Evolutionary conservation across 495 filamentous ascomycete species (phyloP).

Genomic region (Aspergillus ellipticus): DNA sequence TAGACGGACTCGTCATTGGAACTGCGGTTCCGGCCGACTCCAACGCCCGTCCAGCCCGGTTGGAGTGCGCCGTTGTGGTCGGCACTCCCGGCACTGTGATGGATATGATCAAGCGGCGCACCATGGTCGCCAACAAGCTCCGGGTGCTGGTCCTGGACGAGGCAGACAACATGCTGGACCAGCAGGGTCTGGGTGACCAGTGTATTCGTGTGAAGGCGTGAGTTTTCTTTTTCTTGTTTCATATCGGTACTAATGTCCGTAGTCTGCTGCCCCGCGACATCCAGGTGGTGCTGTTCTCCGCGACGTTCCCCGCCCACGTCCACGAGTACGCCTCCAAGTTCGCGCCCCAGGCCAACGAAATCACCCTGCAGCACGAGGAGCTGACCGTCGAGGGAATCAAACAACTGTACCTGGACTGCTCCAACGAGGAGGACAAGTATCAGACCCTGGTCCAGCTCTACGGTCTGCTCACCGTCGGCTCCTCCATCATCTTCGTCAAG

Average conservation of each 20-base stretch:
- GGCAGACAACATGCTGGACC: conserved; percentile 94
- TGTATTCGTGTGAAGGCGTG: conserved; percentile 83
- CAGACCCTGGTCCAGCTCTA: conserved; percentile 84
- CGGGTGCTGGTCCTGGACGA: conserved; percentile 86
- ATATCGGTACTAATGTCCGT: conserved; percentile 15
- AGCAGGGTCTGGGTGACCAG: conserved; percentile 92
- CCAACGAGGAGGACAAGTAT: conserved; percentile 77
- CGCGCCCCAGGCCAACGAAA: conserved; percentile 79
- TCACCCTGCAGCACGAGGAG: conserved; percentile 84
- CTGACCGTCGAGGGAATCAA: conserved; percentile 96
- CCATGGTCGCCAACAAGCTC: conserved; percentile 60
- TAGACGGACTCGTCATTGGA: conserved; percentile 63
- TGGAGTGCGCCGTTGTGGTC: conserved; percentile 74
- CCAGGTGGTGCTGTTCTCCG: conserved; percentile 92
- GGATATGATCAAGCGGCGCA: conserved; percentile 72
- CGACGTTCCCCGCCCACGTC: conserved; percentile 87
- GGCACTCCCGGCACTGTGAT: conserved; percentile 92
- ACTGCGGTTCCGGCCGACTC: conserved; percentile 78
- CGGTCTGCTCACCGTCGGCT: conserved; percentile 89
- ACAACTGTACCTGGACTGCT: conserved; percentile 93
- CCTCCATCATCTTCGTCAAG: conserved; percentile 95
- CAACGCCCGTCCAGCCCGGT: conserved; percentile 51
- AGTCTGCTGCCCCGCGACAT: conserved; percentile 66
- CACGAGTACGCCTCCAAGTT: conserved; percentile 73
- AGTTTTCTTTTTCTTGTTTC: conserved; percentile 28